These are phyloP conservation scores for Polytrichum formosum DNA, from an alignment of 225 moss, liverwort and hornwort species.

Conservation along the genomic window DNA sequence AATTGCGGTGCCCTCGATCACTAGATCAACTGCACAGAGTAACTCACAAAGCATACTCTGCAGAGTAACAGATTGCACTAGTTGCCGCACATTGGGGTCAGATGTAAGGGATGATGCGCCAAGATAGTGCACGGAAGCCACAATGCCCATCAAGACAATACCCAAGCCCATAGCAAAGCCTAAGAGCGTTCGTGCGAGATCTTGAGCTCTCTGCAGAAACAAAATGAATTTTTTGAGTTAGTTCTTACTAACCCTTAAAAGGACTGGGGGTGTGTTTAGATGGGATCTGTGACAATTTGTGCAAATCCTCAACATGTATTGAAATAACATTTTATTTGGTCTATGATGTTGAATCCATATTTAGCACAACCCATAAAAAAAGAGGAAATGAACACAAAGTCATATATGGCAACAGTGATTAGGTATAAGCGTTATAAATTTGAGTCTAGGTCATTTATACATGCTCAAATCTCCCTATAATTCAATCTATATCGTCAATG, in stretches of 20 bases:
- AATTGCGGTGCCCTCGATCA: constrained; percentile 75
- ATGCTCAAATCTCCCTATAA: too few species aligned
- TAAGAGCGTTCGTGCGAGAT: constrained; percentile 59
- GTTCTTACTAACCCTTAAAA: not conserved
- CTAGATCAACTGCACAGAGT: constrained; percentile 55
- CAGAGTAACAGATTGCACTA: constrained; percentile 70
- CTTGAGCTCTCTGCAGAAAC: constrained; percentile 58
- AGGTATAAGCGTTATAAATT: too few species aligned
- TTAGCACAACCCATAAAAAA: too few species aligned
- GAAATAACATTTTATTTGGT: too few species aligned
- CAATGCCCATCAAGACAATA: constrained; percentile 40
- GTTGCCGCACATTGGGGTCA: constrained; percentile 48
- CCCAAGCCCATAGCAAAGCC: constrained; percentile 45
- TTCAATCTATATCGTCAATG: not conserved
- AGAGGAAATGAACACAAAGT: too few species aligned
- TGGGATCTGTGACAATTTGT: too few species aligned
- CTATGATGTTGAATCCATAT: too few species aligned
- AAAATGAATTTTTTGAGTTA: not conserved
- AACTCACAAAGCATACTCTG: constrained; percentile 66
- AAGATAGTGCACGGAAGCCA: constrained; percentile 55
- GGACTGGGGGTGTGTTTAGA: not conserved
- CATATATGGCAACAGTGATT: too few species aligned
- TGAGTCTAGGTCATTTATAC: too few species aligned
- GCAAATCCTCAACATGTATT: too few species aligned
- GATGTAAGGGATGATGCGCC: constrained; percentile 59